These are phyloP conservation scores for Aspergillaceae sp. DNA, from an alignment of 2,329 filamentous ascomycete species.

Conservation along the genomic window DNA sequence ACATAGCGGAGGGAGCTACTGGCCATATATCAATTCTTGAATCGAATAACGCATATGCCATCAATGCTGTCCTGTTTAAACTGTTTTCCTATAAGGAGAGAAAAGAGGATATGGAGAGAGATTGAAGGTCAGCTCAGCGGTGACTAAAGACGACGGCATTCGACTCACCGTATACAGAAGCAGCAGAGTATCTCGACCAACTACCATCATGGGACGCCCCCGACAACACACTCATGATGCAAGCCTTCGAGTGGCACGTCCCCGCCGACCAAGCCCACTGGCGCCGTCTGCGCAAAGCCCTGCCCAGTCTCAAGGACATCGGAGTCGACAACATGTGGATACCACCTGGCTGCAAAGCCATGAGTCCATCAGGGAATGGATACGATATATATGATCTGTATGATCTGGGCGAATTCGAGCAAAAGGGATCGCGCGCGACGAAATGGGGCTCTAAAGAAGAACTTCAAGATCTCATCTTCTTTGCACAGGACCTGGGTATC, in stretches of 20 bases:
- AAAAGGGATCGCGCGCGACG: constrained; percentile 54
- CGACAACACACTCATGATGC: constrained; percentile 49
- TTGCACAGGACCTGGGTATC: constrained; percentile 47
- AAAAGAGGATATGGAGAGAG: constrained; percentile 13
- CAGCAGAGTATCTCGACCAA: constrained; percentile 16
- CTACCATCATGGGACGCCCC: constrained; percentile 23
- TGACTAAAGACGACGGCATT: neutral
- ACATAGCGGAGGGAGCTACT: neutral
- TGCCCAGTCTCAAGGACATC: constrained; percentile 49
- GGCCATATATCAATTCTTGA: neutral
- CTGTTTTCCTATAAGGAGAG: constrained; percentile 6
- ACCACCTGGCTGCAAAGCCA: constrained; percentile 62
- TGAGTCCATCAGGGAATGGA: constrained; percentile 53
- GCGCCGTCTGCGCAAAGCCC: constrained; percentile 45
- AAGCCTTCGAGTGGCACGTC: constrained; percentile 66
- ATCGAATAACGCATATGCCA: neutral
- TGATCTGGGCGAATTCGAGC: constrained; percentile 63
- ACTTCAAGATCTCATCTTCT: constrained; percentile 44
- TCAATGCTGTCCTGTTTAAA: constrained; percentile 4
- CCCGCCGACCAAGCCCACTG: constrained; percentile 55
- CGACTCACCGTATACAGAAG: constrained; percentile 12
- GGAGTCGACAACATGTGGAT: constrained; percentile 60
- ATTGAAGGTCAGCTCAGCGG: constrained; percentile 15
- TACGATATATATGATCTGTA: constrained; percentile 64
- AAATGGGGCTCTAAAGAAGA: constrained; percentile 63